Evolutionary conservation across 2,329 filamentous ascomycete genomes (phyloP), one percentile per base, ranked within the genome.

Genomic region (Aureobasidium sp.): DNA sequence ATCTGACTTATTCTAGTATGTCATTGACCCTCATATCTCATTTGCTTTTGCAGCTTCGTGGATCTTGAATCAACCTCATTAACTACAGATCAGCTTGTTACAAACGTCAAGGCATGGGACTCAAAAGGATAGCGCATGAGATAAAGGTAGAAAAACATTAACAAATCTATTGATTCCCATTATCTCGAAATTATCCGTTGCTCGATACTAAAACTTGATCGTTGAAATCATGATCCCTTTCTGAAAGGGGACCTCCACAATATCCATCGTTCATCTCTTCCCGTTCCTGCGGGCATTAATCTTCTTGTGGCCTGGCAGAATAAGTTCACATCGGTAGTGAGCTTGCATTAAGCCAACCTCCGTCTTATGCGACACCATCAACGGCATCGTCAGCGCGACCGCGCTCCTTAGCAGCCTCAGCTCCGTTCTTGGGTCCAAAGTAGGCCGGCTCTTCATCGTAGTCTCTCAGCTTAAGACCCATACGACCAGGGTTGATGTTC

Each of bases 401-500:
- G 5, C 37, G 24, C 5, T 56, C 52, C 10, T 56, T 56, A 6
- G 24, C 52, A 56, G 52, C 52, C 41, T 57, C 39, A 7, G 53
- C 53, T 5, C 53, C 53, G 32, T 57, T 46, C 26, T 57, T 44
- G 27, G 39, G 39, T 15, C 41, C 41, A 57, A 46, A 61, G 37
- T 52, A 50, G 6, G 9, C 27, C 17, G 59, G 61, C 24, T 53
- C 59, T 15, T 61, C 70, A 27, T 75, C 72, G 62, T 77, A 77
- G 60, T 78, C 76, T n/a, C 69, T 67, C 57, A 78, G 75, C 8
- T 68, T 65, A n/a, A 84, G 72, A 1, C 84, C 83, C n/a, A 87
- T 73, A 5, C 76, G 73, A 5, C 74, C 72, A 8, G 82, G 80
- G n/a, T 83, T 79, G 43, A 86, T 86, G 61, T 81, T 82, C 39